Evolutionary conservation across 1,284 basidiomycete genomes (phyloP), one percentile per base, ranked within the genome.

Genomic region (Ustilago shanxiensis): DNA sequence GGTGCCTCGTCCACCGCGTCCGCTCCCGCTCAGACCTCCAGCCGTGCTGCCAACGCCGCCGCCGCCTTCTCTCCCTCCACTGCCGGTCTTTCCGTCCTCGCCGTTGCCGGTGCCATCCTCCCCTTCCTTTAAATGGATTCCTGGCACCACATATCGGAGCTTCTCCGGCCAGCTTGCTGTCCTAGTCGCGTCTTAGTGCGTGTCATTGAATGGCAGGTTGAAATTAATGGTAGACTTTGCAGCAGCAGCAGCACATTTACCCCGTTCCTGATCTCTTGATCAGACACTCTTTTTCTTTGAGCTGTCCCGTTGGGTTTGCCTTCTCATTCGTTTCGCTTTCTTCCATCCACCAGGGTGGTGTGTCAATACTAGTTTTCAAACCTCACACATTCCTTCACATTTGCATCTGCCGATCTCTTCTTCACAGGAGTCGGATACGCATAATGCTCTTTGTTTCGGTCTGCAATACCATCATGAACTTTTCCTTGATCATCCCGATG

Each of bases 21-120:
- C n/a, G 62, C 62, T 28, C 26, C 70, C 33, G 39, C 64, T 31
- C 26, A 47, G 41, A 58, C 69, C 53, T 37, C 59, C 47, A 58
- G 51, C 35, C n/a, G 31, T 11, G 33, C 63, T 33, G 3, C 67
- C 44, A 76, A 72, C 68, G 65, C 22, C 29, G 73, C 73, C 47
- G 62, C 64, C 16, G 65, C 65, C 61, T 67, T 76, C 58, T 76
- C 73, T 26, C 73, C 73, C 65, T 61, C 73, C 61, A 71, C 68
- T 50, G 73, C 65, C 35, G 73, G 73, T 59, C 73, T 76, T 33
- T 51, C 73, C 49, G 50, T 76, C 61, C 52, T 76, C 41, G 73
- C 64, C 51, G 33, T 66, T 39, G 73, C 61, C 28, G 73, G 73
- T 72, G 73, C 73, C 51, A 60, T 76, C 51, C 68, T 76, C 18